phyloP scores from a whole-genome alignment of 331 rosid genomes.

The Quercus tomentella region DNA sequence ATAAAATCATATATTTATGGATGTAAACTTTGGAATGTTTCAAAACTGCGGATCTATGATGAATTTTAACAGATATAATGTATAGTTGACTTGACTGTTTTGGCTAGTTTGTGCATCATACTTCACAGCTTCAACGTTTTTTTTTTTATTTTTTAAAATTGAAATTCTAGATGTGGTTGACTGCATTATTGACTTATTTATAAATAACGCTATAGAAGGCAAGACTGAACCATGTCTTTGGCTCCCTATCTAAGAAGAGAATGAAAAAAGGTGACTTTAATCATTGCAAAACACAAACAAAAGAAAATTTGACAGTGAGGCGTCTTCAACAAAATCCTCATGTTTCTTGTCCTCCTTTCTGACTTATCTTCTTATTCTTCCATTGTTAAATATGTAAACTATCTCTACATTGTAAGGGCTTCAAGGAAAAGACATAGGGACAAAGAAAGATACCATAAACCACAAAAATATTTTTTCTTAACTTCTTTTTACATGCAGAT shows the following conservation, averaged over 20 bases:
- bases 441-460: not conserved
- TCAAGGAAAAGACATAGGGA: not conserved
- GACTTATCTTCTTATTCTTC: not conserved
- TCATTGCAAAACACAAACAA: not conserved
- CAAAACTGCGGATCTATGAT: too few relatives aligned
- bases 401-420: not conserved
- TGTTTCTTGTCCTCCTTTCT: not conserved
- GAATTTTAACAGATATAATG: not conserved
- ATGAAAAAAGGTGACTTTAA: not conserved
- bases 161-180: not conserved
- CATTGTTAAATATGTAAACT: not conserved
- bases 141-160: not conserved
- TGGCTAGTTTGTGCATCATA: not conserved
- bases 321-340: not conserved
- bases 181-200: not conserved
- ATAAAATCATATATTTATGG: not conserved
- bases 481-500: constrained; percentile 43
- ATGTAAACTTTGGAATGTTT: too few relatives aligned
- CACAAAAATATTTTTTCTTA: not conserved
- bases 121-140: not conserved
- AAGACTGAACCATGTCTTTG: not conserved
- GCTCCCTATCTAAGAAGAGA: not conserved
- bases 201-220: not conserved
- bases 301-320: not conserved
- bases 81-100: not conserved